A percentile compares a stretch with the other conserved stretches of the same genome.
Conservation (phyloP, 768 basidiomycete genomes). For the Rhizopogon vinicolor region DNA sequence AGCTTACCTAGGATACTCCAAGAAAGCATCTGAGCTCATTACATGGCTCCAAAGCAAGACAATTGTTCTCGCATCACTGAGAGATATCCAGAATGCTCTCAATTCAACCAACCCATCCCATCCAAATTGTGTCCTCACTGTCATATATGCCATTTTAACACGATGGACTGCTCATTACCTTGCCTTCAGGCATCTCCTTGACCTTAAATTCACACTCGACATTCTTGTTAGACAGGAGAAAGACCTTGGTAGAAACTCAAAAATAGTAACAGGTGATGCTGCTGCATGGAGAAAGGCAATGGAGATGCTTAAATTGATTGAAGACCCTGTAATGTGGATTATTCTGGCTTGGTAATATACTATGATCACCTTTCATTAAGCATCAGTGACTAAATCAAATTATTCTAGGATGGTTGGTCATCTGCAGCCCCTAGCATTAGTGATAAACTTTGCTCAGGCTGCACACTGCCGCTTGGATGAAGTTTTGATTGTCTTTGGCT, state of each 20-base stretch:
- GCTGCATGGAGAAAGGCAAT: conserved; percentile 22
- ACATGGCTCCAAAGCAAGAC: conserved; percentile 33
- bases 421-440: conserved; percentile 17
- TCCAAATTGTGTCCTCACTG: neutral
- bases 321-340: conserved; percentile 26
- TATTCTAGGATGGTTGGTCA: neutral
- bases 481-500: too few species aligned
- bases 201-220: conserved; percentile 15
- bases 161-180: conserved; percentile 32
- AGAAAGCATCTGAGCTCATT: conserved; percentile 27
- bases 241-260: conserved; percentile 7
- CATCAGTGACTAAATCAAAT: neutral
- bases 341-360: conserved; percentile 19
- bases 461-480: too few species aligned
- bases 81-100: conserved; percentile 11
- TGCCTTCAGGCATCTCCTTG: conserved; percentile 26
- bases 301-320: conserved; percentile 25
- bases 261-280: conserved; percentile 21
- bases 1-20: conserved; percentile 9
- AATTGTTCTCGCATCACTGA: conserved; percentile 22
- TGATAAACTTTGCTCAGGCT: conserved; percentile 25
- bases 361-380: neutral
- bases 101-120: neutral
- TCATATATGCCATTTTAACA: conserved; percentile 31
- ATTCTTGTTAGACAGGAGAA: conserved; percentile 10